Evolutionary conservation across 192 early-diverging fungal genomes (phyloP), one percentile per base, ranked within the genome.

Genomic region (Diversispora epigaea): DNA sequence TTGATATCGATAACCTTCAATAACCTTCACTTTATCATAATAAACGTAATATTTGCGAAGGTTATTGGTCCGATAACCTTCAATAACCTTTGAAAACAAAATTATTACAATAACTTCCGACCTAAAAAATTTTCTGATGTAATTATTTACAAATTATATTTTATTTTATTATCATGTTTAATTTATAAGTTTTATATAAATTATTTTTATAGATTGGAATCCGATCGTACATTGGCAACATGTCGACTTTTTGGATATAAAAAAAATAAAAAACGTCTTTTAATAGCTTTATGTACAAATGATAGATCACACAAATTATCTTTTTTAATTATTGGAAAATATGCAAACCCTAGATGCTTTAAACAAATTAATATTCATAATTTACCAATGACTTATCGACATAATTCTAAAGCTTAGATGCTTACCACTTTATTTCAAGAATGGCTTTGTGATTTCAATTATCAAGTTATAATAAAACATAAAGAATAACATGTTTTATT

Each of bases 371-470:
- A 56, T 44, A 74, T 74, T 45, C 11, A 19, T n/a, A 74, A 60
- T n/a, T 32, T 61, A 3, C 73, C 6, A 63, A 62, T 74, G 7
- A 63, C 39, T 44, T 63, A 63, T 74, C 17, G 39, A 9, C 62
- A 32, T 64, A 63, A 74, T 61, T 17, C 46, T 19, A 74, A 74
- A 11, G 72, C 58, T 44, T 74, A 43, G 72, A 74, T 74, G 62
- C 4, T 74, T 19, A 46, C 71, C 56, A 57, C 22, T 47, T 0
- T 6, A 17, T 74, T 74, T 43, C 72, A 74, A 58, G 62, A 74
- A 10, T 74, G 72, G 72, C 15, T 74, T 0, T 2, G 43, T 3
- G 52, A 74, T 10, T 74, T 74, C 32, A 58, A 74, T 62, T 4
- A 15, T 17, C 7, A 74, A 62, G 41, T 61, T 44, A 10, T 12